Evolutionary conservation across 495 filamentous ascomycete genomes (phyloP).

Genomic region (Tuber aestivum): DNA sequence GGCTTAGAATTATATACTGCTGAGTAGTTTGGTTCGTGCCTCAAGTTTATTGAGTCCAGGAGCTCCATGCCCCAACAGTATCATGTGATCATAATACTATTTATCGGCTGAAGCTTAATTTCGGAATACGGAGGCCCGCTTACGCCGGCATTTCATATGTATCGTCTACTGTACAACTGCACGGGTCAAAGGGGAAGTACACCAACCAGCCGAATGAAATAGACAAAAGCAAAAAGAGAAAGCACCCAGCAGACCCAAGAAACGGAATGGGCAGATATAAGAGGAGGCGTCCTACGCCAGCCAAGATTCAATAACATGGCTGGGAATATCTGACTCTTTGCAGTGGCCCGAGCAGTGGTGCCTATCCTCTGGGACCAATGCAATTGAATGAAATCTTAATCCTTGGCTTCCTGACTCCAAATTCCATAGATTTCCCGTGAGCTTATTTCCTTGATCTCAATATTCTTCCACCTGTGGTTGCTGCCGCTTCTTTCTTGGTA

Average conservation of each 20-base stretch:
- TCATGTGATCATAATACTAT: neutral
- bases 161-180: neutral
- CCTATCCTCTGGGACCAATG: neutral
- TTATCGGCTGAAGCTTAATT: neutral
- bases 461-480: slow-evolving; percentile 29
- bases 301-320: neutral
- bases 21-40: neutral
- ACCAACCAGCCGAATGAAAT: neutral
- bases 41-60: neutral
- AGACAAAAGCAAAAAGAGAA: slow-evolving; percentile 1
- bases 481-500: slow-evolving; percentile 19
- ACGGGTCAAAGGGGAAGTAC: neutral
- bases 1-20: slow-evolving; percentile 2
- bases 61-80: neutral
- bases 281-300: neutral
- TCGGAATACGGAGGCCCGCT: neutral
- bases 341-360: neutral
- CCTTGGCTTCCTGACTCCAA: neutral
- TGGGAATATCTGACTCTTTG: neutral
- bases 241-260: neutral
- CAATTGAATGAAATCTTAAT: neutral
- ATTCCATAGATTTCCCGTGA: neutral
- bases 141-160: neutral
- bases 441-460: slow-evolving; percentile 33
- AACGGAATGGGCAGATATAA: neutral